phyloP scores from a whole-genome alignment of 2,329 filamentous ascomycete species.

The Colletotrichum falcatum region DNA sequence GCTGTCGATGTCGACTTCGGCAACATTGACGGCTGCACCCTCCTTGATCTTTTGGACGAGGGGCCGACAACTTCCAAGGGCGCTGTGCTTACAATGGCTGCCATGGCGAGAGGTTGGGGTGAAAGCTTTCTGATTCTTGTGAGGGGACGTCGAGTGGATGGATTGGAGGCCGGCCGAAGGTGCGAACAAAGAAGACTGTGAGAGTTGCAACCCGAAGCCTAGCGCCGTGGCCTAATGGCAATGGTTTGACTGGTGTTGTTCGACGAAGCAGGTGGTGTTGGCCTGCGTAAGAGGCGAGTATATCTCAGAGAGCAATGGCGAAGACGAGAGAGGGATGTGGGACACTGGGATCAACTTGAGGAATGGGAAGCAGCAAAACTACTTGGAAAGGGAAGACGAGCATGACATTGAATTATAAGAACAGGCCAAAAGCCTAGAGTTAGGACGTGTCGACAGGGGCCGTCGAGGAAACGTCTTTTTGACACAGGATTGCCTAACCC shows the following conservation, averaged over 20 bases:
- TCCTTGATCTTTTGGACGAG: slow-evolving; percentile 34
- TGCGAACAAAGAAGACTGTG: background rate
- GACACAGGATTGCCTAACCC: slow-evolving; percentile 42
- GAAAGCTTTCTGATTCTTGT: no score
- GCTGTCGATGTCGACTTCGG: slow-evolving; percentile 26
- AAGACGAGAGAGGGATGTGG: background rate
- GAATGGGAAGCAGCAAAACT: background rate
- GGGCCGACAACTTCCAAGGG: slow-evolving; percentile 28
- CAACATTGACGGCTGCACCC: slow-evolving; percentile 20
- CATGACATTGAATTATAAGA: slow-evolving; percentile 22
- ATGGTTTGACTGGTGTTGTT: background rate
- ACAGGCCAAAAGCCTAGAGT: slow-evolving; percentile 13
- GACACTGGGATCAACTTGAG: background rate
- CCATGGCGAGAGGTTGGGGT: slow-evolving; percentile 1
- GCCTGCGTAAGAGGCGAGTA: background rate
- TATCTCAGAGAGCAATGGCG: no score
- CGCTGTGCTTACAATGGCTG: slow-evolving; percentile 25
- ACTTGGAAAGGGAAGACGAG: background rate
- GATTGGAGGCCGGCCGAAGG: background rate
- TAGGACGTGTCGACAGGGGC: slow-evolving; percentile 24
- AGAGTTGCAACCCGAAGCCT: background rate
- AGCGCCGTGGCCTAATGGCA: background rate
- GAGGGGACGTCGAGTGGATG: background rate
- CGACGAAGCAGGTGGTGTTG: background rate
- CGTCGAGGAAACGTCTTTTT: slow-evolving; percentile 42